phyloP scores from a whole-genome alignment of 2,329 filamentous ascomycete genomes.

The Paramyrothecium sp. region DNA sequence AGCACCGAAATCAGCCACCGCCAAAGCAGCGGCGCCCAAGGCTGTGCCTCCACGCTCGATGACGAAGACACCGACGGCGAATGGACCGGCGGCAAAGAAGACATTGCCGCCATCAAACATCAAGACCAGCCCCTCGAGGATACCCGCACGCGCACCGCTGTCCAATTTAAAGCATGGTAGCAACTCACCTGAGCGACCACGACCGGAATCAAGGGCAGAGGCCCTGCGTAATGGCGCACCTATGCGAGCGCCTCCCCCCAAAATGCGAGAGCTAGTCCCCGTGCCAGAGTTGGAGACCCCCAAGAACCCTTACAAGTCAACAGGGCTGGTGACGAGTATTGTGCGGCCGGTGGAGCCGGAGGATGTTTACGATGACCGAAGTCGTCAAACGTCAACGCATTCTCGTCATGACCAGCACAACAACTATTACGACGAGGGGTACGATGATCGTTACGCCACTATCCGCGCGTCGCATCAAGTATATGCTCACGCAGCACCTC shows the following conservation, averaged over 20 bases:
- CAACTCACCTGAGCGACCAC: slow-evolving; percentile 77
- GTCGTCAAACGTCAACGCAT: slow-evolving; percentile 38
- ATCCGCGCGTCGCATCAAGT: slow-evolving; percentile 32
- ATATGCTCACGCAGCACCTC: slow-evolving; percentile 39
- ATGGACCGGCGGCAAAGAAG: slow-evolving; percentile 25
- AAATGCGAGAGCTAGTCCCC: slow-evolving; percentile 77
- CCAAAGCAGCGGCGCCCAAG: slow-evolving; percentile 25
- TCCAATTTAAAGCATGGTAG: slow-evolving; percentile 67
- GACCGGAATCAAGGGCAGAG: slow-evolving; percentile 40
- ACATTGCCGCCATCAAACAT: slow-evolving; percentile 16
- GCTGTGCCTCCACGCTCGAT: slow-evolving; percentile 35
- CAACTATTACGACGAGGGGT: slow-evolving; percentile 34
- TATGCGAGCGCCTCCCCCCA: slow-evolving; percentile 74
- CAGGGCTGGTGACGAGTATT: slow-evolving; percentile 52
- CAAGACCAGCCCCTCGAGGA: slow-evolving; percentile 46
- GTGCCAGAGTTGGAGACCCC: slow-evolving; percentile 52
- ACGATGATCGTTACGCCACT: slow-evolving; percentile 37
- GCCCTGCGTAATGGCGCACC: slow-evolving; percentile 55
- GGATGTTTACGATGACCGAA: slow-evolving; percentile 77
- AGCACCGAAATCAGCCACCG: slow-evolving; percentile 29
- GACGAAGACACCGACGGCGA: slow-evolving; percentile 57
- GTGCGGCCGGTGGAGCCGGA: slow-evolving; percentile 68
- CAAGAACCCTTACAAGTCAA: slow-evolving; percentile 44
- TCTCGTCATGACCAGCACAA: slow-evolving; percentile 29
- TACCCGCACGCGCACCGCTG: slow-evolving; percentile 68